A percentile compares a stretch with the other conserved stretches of the same genome.
Conservation (phyloP, 2,329 filamentous ascomycete species). For the Colletotrichum kahawae region DNA sequence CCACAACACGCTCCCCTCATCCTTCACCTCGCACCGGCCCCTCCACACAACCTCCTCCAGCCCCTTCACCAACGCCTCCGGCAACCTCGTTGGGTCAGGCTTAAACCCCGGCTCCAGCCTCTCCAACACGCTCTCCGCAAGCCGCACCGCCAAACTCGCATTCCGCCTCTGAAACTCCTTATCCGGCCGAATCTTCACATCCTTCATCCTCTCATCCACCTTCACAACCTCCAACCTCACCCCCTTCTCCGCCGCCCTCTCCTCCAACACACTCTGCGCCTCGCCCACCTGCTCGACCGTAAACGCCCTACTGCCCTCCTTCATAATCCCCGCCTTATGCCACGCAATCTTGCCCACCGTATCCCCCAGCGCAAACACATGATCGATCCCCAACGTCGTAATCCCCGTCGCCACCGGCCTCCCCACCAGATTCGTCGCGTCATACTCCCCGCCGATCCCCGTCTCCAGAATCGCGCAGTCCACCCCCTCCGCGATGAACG, state of each 20-base stretch:
- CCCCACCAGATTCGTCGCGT: conserved; percentile 83
- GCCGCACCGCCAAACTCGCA: conserved; percentile 58
- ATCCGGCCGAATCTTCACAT: conserved; percentile 51
- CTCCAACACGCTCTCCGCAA: conserved; percentile 54
- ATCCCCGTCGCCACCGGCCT: conserved; percentile 67
- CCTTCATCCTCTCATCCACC: conserved; percentile 40
- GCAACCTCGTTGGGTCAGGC: conserved; percentile 30
- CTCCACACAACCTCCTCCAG: conserved; percentile 71
- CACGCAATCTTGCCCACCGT: conserved; percentile 84
- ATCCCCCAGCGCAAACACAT: conserved; percentile 78
- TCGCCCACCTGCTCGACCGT: conserved; percentile 35
- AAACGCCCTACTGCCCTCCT: conserved; percentile 54
- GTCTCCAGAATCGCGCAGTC: conserved; percentile 86
- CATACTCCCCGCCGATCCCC: conserved; percentile 92
- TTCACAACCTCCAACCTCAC: not conserved
- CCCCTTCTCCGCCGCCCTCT: conserved; percentile 62
- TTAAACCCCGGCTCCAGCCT: conserved; percentile 38
- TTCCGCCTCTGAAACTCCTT: conserved; percentile 64
- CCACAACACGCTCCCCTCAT: conserved; percentile 63
- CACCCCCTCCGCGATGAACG: conserved; percentile 78
- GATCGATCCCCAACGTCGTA: conserved; percentile 84
- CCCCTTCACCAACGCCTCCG: conserved; percentile 65
- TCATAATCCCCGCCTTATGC: conserved; percentile 92
- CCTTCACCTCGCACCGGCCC: conserved; percentile 76
- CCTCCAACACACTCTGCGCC: conserved; percentile 58